phyloP scores from a whole-genome alignment of 2,329 filamentous ascomycete species.

The Whalleya microplaca region DNA sequence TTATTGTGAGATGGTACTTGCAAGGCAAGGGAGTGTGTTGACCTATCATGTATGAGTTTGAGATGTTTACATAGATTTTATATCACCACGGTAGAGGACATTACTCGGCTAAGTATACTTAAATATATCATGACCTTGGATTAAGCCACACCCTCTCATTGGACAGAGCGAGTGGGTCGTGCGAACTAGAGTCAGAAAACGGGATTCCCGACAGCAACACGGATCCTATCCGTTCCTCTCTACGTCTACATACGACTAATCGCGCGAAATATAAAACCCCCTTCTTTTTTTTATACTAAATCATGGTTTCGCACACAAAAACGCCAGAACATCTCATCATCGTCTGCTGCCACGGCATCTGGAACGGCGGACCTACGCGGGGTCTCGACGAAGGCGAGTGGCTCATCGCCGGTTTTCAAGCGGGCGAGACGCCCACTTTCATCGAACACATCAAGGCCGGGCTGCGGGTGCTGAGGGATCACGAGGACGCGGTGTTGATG shows the following conservation, averaged over 20 bases:
- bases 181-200: not conserved
- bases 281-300: not conserved
- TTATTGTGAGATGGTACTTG: no score
- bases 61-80: no score
- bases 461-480: slow-evolving; percentile 53
- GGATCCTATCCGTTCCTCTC: not conserved
- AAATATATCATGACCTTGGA: no score
- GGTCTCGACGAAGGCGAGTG: slow-evolving; percentile 64
- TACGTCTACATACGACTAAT: not conserved
- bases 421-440: slow-evolving; percentile 78
- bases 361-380: slow-evolving; percentile 59
- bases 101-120: no score
- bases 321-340: slow-evolving; percentile 65
- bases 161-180: not conserved
- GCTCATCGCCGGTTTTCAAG: slow-evolving; percentile 78
- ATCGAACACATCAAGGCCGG: slow-evolving; percentile 74
- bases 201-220: not conserved
- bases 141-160: not conserved
- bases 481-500: slow-evolving; percentile 57
- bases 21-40: no score
- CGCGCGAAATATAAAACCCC: no score
- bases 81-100: no score
- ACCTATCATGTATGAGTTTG: no score
- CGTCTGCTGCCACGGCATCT: slow-evolving; percentile 86
- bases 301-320: not conserved